A percentile compares a stretch with the other conserved stretches of the same genome.
Conservation (phyloP, 2,329 filamentous ascomycete genomes). For the Cryphonectria radicalis region DNA sequence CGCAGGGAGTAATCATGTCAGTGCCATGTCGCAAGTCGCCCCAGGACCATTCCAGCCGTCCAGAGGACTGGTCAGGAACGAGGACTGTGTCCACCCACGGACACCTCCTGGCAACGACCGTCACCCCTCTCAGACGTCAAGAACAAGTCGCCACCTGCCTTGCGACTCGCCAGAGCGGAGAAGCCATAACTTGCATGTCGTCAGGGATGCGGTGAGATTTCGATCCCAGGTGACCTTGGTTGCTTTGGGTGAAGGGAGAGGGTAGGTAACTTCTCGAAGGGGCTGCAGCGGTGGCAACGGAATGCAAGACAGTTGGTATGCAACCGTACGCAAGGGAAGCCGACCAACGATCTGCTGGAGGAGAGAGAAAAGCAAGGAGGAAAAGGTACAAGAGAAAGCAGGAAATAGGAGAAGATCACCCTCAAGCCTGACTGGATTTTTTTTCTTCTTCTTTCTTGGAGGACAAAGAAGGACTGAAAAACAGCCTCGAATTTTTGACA, state of each 20-base stretch:
- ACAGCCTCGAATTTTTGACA: background rate
- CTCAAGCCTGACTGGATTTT: background rate
- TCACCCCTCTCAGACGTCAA: background rate
- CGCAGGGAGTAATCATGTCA: background rate
- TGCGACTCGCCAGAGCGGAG: background rate
- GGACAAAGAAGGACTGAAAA: background rate
- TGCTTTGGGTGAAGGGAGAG: constrained; percentile 3
- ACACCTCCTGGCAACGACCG: background rate
- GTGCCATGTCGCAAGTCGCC: background rate
- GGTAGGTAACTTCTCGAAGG: background rate
- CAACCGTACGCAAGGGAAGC: background rate
- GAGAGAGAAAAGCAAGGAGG: background rate
- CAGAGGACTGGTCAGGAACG: background rate
- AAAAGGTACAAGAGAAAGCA: background rate
- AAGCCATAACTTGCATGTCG: background rate
- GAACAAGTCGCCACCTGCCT: background rate
- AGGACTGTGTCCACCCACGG: background rate
- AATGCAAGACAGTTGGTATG: constrained; percentile 7
- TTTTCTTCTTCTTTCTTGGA: background rate
- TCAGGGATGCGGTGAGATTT: constrained; percentile 3
- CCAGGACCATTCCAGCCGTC: background rate
- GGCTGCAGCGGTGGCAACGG: background rate
- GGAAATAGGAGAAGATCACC: background rate
- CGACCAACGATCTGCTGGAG: background rate
- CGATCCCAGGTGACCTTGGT: background rate